phyloP scores from a whole-genome alignment of 2,329 filamentous ascomycete species.

The Talaromyces atroroseus region DNA sequence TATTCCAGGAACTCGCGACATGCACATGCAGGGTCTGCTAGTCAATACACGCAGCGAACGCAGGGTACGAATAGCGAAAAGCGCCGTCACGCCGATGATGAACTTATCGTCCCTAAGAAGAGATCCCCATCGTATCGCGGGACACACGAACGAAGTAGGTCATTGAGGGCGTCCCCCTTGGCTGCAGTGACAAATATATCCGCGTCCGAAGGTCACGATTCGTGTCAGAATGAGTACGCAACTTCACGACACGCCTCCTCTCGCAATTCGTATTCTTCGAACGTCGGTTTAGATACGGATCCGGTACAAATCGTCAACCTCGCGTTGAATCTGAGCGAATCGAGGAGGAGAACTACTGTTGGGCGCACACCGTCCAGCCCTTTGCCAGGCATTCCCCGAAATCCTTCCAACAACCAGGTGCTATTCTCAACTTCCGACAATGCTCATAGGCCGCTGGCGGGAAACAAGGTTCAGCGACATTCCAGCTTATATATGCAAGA shows the following conservation, averaged over 20 bases:
- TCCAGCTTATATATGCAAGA: conserved; percentile 23
- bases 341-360: conserved; percentile 59
- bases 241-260: conserved; percentile 8
- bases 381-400: conserved; percentile 40
- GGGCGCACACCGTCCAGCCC: conserved; percentile 48
- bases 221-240: conserved; percentile 5
- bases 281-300: conserved; percentile 59
- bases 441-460: neutral
- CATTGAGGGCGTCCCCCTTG: conserved; percentile 27
- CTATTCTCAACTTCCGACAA: conserved; percentile 19
- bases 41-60: conserved; percentile 21
- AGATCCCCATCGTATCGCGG: conserved; percentile 26
- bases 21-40: conserved; percentile 20
- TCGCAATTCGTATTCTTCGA: conserved; percentile 13
- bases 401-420: conserved; percentile 22
- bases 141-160: conserved; percentile 29
- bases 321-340: conserved; percentile 79
- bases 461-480: conserved; percentile 14
- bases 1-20: conserved; percentile 25
- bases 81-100: conserved; percentile 33
- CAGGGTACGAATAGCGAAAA: conserved; percentile 34
- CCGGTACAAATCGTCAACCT: conserved; percentile 88
- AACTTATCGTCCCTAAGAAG: conserved; percentile 31
- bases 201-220: conserved; percentile 15
- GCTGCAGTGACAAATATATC: conserved; percentile 22